Evolutionary conservation across 164 flowering plant genomes (phyloP).

Genomic region (Chloranthus sessilifolius): DNA sequence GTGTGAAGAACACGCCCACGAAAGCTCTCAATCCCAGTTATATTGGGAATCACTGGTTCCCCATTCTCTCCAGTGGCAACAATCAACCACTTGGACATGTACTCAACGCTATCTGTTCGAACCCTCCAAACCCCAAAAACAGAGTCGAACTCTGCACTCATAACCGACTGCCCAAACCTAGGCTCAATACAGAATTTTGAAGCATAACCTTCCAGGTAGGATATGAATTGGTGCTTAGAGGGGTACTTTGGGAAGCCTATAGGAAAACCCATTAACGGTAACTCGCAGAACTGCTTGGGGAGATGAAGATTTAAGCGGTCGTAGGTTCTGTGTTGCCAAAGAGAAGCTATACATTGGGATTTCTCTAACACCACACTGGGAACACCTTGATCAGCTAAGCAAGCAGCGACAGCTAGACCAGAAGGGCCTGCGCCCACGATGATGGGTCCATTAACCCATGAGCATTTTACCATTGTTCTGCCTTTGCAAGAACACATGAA

Average conservation of each 20-base stretch:
- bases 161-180: conserved; percentile 47
- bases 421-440: conserved; percentile 95
- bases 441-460: conserved; percentile 51
- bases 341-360: conserved; percentile 68
- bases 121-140: conserved; percentile 53
- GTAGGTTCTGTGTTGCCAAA: conserved; percentile 66
- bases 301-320: conserved; percentile 79
- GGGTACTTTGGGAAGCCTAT: conserved; percentile 76
- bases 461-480: conserved; percentile 12
- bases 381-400: conserved; percentile 44
- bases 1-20: conserved; percentile 60
- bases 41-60: conserved; percentile 65
- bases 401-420: conserved; percentile 81
- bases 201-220: conserved; percentile 86
- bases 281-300: conserved; percentile 76
- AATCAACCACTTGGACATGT: conserved; percentile 61
- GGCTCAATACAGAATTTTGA: conserved; percentile 52
- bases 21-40: conserved; percentile 58
- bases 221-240: conserved; percentile 62
- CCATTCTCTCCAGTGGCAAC: conserved; percentile 95
- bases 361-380: conserved; percentile 66
- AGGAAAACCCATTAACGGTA: conserved; percentile 72
- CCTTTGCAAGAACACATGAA: conserved; percentile 35
- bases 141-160: conserved; percentile 48
- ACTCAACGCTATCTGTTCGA: conserved; percentile 40